Percentiles rank a stretch among this genome's conserved stretches.
phyloP scores from a whole-genome alignment of 1,139 yeast species.

The Spathaspora sp. region DNA sequence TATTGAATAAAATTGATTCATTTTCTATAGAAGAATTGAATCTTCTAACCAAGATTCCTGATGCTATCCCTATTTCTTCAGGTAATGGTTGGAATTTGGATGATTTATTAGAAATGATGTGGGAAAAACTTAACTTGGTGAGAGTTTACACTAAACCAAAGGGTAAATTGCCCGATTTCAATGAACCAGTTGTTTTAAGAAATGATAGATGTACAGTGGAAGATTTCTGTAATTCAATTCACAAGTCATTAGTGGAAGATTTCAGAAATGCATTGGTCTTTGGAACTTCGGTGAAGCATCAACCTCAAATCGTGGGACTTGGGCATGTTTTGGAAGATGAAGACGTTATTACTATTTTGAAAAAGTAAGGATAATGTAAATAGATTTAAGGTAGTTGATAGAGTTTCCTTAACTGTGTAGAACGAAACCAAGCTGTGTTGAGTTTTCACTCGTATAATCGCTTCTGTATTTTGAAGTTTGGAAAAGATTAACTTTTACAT shows the following conservation, averaged over 20 bases:
- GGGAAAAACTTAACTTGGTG: constrained; percentile 86
- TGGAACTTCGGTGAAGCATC: constrained; percentile 94
- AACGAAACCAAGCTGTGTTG: too few relatives aligned
- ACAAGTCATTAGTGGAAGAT: constrained; percentile 88
- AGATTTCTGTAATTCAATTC: constrained; percentile 96
- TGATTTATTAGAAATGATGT: constrained; percentile 89
- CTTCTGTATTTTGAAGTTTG: too few relatives aligned
- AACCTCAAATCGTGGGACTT: constrained; percentile 95
- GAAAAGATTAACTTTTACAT: too few relatives aligned
- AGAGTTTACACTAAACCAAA: constrained; percentile 97
- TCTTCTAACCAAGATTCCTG: constrained; percentile 83
- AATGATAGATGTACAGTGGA: constrained; percentile 81
- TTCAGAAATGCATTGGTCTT: constrained; percentile 89
- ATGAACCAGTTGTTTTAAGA: constrained; percentile 90
- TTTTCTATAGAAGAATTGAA: constrained; percentile 92
- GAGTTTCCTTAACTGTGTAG: neutral
- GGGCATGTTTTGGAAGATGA: constrained; percentile 84
- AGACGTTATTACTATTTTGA: constrained; percentile 93
- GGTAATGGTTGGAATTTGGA: constrained; percentile 97
- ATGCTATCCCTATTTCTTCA: constrained; percentile 94
- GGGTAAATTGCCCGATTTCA: constrained; percentile 90
- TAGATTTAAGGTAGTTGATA: neutral
- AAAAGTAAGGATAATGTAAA: constrained; percentile 19
- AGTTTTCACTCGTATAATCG: too few relatives aligned
- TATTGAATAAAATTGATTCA: constrained; percentile 91